Evolutionary conservation across 352 stramenopile species (phyloP), one percentile per base, ranked within the genome.

Genomic region (Phytophthora sojae): DNA sequence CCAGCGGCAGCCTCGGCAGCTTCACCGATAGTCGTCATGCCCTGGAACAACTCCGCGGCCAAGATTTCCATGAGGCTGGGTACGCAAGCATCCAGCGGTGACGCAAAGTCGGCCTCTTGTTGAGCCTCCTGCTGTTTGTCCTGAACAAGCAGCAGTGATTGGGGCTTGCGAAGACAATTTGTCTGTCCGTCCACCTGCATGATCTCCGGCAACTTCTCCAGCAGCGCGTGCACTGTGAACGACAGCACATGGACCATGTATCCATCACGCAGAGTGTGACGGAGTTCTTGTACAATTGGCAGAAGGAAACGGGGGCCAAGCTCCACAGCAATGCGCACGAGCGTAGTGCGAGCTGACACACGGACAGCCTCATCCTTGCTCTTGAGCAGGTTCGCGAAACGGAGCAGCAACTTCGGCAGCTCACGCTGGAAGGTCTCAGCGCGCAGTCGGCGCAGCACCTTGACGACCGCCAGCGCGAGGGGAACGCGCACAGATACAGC

Each of bases 401-500:
- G 91, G 21, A 99, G 85, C 25, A 99, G 79, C 44, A 99, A 79
- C 63, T 97, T 97, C 6, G 94, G 96, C 59, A 99, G 89, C 71
- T 99, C 97, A 7, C 86, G 61, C 70, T 98, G 93, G 75, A 99
- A 99, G 35, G 85, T 90, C 8, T 82, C 68, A 6, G 80, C 78
- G 26, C 94, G 96, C 58, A 99, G 84, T 37, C 97, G 97, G 57
- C 97, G 90, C 56, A 98, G 89, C 5, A 99, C 90, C 72, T 99
- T 99, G n/a, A 99, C 86, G 45, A 99, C 84, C 12, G 97, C 97
- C 14, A 99, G 77, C 17, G 97, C 96, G 35, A 99, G 76, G 9
- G 95, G 89, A 21, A 98, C 91, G 52, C 97, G 91, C 53, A 99
- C 89, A 2, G 76, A 79, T 37, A 85, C 71, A 21, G 71, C 57